Evolutionary conservation across 208 protist species (phyloP), one percentile per base, ranked within the genome.

Genomic region (Acanthamoeba culbertsoni): DNA sequence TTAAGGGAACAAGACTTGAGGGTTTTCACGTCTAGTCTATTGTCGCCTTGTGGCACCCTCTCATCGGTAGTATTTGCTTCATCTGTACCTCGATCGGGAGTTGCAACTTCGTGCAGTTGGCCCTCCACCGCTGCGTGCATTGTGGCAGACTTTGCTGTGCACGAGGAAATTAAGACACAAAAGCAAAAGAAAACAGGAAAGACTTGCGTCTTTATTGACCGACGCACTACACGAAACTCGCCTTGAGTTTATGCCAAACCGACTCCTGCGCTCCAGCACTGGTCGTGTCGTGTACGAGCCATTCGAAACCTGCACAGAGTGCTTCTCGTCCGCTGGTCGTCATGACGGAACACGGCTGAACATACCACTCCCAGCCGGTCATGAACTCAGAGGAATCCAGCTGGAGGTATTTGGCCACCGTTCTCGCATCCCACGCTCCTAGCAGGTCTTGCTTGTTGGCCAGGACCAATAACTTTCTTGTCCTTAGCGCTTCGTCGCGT

Each of bases 381-480:
- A 98, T 63, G 26, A 89, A 82, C 55, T 97, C 91, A 31, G 98
- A 89, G 8, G 94, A 95, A 2, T 98, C 94, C 59, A 95, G 94
- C 57, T 98, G 96, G 16, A 95, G 96, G 55, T 98, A 93, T 84
- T 98, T 96, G 37, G 95, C 68, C n/a, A 96, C 96, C 12, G 88
- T 95, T 82, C 98, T 95, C 33, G 97, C 97, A 86, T 97, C 97
- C 46, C 96, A 96, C 84, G 98, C 65, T 94, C 98, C 97, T 94
- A 33, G 71, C 46, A 93, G 40, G 71, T 99, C 98, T 59, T 99
- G 98, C 94, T 99, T 99, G 96, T 99, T 99, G 48, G 97, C 97
- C 86, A 98, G 98, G 8, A 99, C 96, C 10, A 99, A 95, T 12
- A 99, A 40, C 45, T 95, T 84, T 7, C 97, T 96, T 43, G 98